These are phyloP conservation scores for Lithohypha guttulata DNA, from an alignment of 2,329 filamentous ascomycete species.

Conservation along the genomic window DNA sequence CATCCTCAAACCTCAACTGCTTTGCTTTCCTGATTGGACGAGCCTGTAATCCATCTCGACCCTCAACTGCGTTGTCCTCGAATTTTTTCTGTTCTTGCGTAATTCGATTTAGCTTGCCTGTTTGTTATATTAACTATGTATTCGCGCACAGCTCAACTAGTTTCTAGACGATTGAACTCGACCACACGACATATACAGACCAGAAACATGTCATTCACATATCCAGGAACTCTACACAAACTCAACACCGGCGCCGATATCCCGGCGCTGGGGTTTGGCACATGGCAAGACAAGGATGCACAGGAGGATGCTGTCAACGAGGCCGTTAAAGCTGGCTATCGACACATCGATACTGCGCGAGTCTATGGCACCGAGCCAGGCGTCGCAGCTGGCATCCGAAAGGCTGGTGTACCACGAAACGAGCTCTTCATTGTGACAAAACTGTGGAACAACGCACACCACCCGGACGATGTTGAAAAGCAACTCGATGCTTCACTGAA, in stretches of 20 bases:
- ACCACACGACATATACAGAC: slow-evolving; percentile 1
- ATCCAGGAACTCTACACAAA: slow-evolving; percentile 18
- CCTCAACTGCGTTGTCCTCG: too few species aligned
- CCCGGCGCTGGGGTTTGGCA: slow-evolving; percentile 26
- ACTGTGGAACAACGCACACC: slow-evolving; percentile 49
- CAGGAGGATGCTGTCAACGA: slow-evolving; percentile 39
- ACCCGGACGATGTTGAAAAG: slow-evolving; percentile 39
- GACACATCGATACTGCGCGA: slow-evolving; percentile 37
- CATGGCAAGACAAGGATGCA: slow-evolving; percentile 30
- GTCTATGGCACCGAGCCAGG: slow-evolving; percentile 36
- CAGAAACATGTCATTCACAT: slow-evolving; percentile 9
- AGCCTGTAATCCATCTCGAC: too few species aligned
- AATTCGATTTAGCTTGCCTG: background rate
- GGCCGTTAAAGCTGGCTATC: slow-evolving; percentile 32
- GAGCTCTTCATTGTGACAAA: slow-evolving; percentile 45
- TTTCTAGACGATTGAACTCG: background rate
- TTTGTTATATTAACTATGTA: slow-evolving; percentile 8
- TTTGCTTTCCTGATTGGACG: too few species aligned
- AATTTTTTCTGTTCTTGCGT: too few species aligned
- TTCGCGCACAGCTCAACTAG: background rate
- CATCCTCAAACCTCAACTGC: too few species aligned
- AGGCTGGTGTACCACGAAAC: slow-evolving; percentile 18
- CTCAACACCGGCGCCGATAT: slow-evolving; percentile 27
- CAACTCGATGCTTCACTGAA: slow-evolving; percentile 40
- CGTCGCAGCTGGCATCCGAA: slow-evolving; percentile 37